These are phyloP conservation scores for Penicillium canescens DNA, from an alignment of 495 filamentous ascomycete genomes.

Conservation along the genomic window DNA sequence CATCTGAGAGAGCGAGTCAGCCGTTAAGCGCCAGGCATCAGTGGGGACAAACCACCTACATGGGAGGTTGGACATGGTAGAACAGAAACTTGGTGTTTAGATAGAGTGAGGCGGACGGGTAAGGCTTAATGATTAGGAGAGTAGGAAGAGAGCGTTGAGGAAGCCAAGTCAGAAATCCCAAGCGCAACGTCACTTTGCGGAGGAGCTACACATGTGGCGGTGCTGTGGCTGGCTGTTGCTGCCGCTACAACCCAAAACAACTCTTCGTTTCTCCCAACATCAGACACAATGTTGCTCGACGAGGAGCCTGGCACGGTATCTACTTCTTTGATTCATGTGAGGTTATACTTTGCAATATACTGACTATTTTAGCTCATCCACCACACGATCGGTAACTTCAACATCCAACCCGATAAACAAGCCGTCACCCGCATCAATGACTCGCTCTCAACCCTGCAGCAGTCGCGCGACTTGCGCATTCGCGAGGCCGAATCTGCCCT, in stretches of 20 bases:
- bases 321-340: slow-evolving; percentile 4
- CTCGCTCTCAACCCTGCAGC: slow-evolving; percentile 74
- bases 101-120: not conserved
- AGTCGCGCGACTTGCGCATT: slow-evolving; percentile 74
- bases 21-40: slow-evolving; percentile 15
- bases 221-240: slow-evolving; percentile 53
- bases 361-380: slow-evolving; percentile 69
- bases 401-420: slow-evolving; percentile 82
- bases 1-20: slow-evolving; percentile 60
- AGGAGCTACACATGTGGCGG: slow-evolving; percentile 45
- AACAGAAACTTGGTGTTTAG: not conserved
- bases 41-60: slow-evolving; percentile 54
- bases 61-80: slow-evolving; percentile 66
- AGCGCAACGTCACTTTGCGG: slow-evolving; percentile 34
- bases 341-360: slow-evolving; percentile 4
- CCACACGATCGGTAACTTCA: slow-evolving; percentile 91
- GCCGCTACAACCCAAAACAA: slow-evolving; percentile 44
- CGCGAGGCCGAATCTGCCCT: slow-evolving; percentile 69
- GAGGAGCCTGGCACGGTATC: slow-evolving; percentile 85
- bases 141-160: not conserved
- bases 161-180: slow-evolving; percentile 12
- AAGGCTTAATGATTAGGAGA: not conserved
- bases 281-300: slow-evolving; percentile 85
- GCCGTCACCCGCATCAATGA: slow-evolving; percentile 84
- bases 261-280: not conserved